Evolutionary conservation across 2,329 filamentous ascomycete species (phyloP), one percentile per base, ranked within the genome.

Genomic region (Huntiella decipiens): DNA sequence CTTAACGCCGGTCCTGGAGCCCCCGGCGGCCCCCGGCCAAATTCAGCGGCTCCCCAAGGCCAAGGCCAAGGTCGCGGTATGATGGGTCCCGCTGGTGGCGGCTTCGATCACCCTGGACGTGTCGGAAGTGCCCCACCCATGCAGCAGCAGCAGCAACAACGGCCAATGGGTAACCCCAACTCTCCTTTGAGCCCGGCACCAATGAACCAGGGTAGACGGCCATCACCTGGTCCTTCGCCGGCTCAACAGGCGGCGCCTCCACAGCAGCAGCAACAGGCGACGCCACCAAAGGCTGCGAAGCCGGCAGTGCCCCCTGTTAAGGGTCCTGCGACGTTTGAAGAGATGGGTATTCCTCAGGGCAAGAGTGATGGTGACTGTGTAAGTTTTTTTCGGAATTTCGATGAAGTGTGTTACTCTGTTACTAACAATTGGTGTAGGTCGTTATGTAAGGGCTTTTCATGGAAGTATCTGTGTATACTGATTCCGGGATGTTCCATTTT

Each of bases 311-410:
- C 64, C 39, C 66, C 73, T 31, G 71, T 70, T 43, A 83, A 86
- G 57, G 91, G 88, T 8, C 88, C 91, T 1, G 84, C 91, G 55
- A 96, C 91, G 0, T 98, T 98, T 60, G 88, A 95, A 58, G 87
- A 92, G 58, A 98, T 98, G 91, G 91, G 91, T 35, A 88, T 98
- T 54, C 84, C 86, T 5, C 73, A 78, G 55, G 77, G 71, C 41
- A 87, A 91, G 61, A 73, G 79, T 51, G 83, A 94, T n/a, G 74
- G 74, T 53, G 87, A 96, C 63, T 98, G 88, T 67, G 87, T 95
- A 75, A 71, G 72, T 70, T 15, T 50, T 40, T 31, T 43, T 22
- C 0, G 17, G 17, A n/a, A 8, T 28, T 11, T 46, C 22, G 16
- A 11, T 17, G 6, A 33, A 10, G 15, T 43, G 15, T 38, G 12